phyloP scores from a whole-genome alignment of 352 stramenopile species.

The Elongisporangium anandrum region DNA sequence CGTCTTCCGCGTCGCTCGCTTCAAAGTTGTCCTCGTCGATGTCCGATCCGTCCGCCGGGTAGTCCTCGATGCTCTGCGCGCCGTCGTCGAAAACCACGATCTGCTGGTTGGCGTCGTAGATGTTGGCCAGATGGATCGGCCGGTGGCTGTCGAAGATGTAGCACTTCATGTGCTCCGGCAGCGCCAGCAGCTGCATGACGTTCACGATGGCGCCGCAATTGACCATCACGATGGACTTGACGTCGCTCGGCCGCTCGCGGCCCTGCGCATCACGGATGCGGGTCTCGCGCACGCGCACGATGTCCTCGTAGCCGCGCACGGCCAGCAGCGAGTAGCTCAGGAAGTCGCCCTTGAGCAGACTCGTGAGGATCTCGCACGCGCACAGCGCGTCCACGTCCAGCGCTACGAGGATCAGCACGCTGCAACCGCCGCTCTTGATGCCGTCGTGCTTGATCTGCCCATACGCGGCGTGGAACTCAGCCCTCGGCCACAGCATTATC shows the following conservation, averaged over 20 bases:
- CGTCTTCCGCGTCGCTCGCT: constrained; percentile 59
- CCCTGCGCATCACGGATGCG: constrained; percentile 54
- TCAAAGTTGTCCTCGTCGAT: constrained; percentile 55
- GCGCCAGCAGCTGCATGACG: constrained; percentile 78
- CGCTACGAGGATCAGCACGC: constrained; percentile 91
- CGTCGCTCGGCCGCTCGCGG: constrained; percentile 33
- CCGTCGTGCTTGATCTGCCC: constrained; percentile 79
- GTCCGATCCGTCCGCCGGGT: constrained; percentile 81
- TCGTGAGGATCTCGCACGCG: constrained; percentile 91
- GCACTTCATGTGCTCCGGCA: constrained; percentile 62
- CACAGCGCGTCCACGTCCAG: constrained; percentile 94
- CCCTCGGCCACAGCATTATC: constrained; percentile 75
- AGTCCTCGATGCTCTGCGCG: constrained; percentile 61
- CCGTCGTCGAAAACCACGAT: constrained; percentile 84
- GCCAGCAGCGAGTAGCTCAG: constrained; percentile 73
- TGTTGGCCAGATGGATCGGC: constrained; percentile 95
- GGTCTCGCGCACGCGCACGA: constrained; percentile 65
- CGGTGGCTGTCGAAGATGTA: constrained; percentile 96
- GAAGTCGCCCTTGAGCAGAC: constrained; percentile 67
- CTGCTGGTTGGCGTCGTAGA: constrained; percentile 86
- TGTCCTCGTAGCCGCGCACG: constrained; percentile 82
- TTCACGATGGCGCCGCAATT: constrained; percentile 95
- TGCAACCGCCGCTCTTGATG: constrained; percentile 63
- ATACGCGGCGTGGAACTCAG: constrained; percentile 85
- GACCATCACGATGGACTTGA: constrained; percentile 91